A percentile compares a stretch with the other conserved stretches of the same genome.
These are phyloP conservation scores for Effrenium voratum DNA, from an alignment of 73 alveolate genomes.

Conservation along the genomic window DNA sequence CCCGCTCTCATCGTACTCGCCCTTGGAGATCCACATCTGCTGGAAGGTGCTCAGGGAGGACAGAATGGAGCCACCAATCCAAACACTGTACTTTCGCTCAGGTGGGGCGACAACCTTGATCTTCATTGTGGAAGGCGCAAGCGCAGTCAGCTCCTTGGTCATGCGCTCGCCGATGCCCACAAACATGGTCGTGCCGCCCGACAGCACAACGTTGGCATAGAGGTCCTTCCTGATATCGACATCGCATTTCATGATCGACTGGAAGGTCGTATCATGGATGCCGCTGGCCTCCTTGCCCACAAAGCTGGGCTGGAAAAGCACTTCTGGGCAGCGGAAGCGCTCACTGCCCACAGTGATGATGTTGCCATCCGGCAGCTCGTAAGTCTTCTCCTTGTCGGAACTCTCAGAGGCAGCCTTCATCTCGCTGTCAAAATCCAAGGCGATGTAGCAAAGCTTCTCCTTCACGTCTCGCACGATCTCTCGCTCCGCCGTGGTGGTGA, in stretches of 20 bases:
- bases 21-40: slow-evolving; percentile 98
- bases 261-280: slow-evolving; percentile 97
- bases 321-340: slow-evolving; percentile 96
- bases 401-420: slow-evolving; percentile 95
- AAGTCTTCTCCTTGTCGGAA: slow-evolving; percentile 95
- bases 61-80: slow-evolving; percentile 98
- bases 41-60: slow-evolving; percentile 98
- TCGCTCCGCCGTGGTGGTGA: slow-evolving; percentile 96
- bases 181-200: slow-evolving; percentile 99
- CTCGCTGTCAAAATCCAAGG: slow-evolving; percentile 96
- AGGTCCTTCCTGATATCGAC: slow-evolving; percentile 98
- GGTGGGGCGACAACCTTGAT: slow-evolving; percentile 95
- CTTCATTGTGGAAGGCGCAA: slow-evolving; percentile 97
- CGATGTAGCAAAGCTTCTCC: slow-evolving; percentile 97
- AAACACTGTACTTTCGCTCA: slow-evolving; percentile 97
- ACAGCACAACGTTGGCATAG: slow-evolving; percentile 98
- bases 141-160: slow-evolving; percentile 97
- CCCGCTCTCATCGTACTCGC: slow-evolving; percentile 99
- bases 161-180: slow-evolving; percentile 98
- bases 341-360: slow-evolving; percentile 96
- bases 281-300: slow-evolving; percentile 96
- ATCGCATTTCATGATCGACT: slow-evolving; percentile 98
- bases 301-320: slow-evolving; percentile 95
- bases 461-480: slow-evolving; percentile 95
- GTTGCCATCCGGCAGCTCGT: slow-evolving; percentile 97